Conservation (phyloP, 2,329 filamentous ascomycete genomes). For the Fusarium solani-melongenae region DNA sequence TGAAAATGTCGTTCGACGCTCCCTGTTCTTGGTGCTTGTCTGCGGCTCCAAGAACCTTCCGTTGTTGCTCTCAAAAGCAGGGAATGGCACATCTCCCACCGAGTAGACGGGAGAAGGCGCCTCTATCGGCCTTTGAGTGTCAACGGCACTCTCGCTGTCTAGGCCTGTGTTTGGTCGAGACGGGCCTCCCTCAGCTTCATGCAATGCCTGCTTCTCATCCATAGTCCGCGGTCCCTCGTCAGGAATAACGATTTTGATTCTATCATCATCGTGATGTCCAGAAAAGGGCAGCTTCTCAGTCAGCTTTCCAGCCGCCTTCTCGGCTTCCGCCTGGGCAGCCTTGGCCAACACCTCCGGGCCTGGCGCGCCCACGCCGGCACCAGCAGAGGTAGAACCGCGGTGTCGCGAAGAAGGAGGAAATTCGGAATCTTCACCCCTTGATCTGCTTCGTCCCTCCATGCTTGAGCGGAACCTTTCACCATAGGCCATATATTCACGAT, state of each 20-base stretch:
- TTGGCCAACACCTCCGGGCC: conserved; percentile 54
- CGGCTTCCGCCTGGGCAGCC: conserved; percentile 44
- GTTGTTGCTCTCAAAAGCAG: conserved; percentile 56
- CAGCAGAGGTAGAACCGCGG: conserved; percentile 47
- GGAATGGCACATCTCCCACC: conserved; percentile 58
- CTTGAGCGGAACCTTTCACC: conserved; percentile 79
- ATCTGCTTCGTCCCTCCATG: conserved; percentile 63
- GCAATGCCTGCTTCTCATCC: conserved; percentile 56
- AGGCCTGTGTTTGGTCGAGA: conserved; percentile 27
- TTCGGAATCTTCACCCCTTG: conserved; percentile 62
- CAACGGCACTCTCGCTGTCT: conserved; percentile 42
- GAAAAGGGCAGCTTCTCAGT: conserved; percentile 38
- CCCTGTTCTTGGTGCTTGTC: conserved; percentile 53
- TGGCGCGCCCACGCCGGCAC: conserved; percentile 57
- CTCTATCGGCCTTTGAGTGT: conserved; percentile 46
- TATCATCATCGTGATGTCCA: conserved; percentile 41
- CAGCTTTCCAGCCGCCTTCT: conserved; percentile 49
- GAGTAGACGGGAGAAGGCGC: conserved; percentile 56
- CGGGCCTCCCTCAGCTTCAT: conserved; percentile 33
- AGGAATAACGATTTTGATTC: conserved; percentile 47
- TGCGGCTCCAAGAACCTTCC: conserved; percentile 48
- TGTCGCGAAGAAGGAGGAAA: conserved; percentile 52
- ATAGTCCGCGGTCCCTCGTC: conserved; percentile 43
- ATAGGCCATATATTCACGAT: conserved; percentile 85
- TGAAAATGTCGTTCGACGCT: conserved; percentile 68